phyloP scores from a whole-genome alignment of 2,329 filamentous ascomycete genomes.

The Teratosphaeria pseudoeucalypti region DNA sequence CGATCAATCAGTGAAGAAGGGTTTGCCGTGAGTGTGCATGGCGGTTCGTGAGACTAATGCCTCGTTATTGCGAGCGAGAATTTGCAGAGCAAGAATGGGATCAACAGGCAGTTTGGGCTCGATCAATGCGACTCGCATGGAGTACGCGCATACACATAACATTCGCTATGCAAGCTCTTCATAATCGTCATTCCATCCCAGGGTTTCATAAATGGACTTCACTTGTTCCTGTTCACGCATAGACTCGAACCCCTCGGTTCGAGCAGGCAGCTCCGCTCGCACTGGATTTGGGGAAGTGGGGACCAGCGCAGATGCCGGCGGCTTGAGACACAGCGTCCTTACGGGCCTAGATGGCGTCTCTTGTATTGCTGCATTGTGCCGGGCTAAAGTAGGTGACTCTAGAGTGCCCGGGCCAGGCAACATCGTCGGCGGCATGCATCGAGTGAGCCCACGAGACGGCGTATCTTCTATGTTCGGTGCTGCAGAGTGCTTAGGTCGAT shows the following conservation, averaged over 20 bases:
- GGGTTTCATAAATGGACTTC: constrained; percentile 28
- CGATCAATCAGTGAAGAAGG: too few species aligned
- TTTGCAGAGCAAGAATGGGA: too few species aligned
- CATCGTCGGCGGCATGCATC: constrained; percentile 19
- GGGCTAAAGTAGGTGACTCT: constrained; percentile 7
- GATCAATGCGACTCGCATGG: too few species aligned
- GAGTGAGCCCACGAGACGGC: constrained; percentile 30
- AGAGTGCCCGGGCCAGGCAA: constrained; percentile 12
- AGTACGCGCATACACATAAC: neutral
- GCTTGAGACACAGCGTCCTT: neutral
- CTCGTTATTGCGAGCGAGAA: too few species aligned
- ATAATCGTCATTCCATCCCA: constrained; percentile 40
- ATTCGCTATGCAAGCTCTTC: constrained; percentile 23
- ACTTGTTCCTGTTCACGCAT: neutral
- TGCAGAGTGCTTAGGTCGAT: constrained; percentile 8
- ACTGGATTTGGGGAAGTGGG: constrained; percentile 1
- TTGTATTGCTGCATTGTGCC: neutral
- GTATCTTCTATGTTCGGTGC: constrained; percentile 30
- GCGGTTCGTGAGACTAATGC: too few species aligned
- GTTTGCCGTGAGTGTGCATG: too few species aligned
- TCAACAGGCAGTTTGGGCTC: too few species aligned
- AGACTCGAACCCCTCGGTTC: constrained; percentile 1
- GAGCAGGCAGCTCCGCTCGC: constrained; percentile 4
- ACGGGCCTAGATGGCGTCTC: constrained; percentile 10
- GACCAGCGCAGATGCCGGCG: neutral